A percentile compares a stretch with the other conserved stretches of the same genome.
Conservation (phyloP, 1,284 basidiomycete species). For the Irpex lacteus region DNA sequence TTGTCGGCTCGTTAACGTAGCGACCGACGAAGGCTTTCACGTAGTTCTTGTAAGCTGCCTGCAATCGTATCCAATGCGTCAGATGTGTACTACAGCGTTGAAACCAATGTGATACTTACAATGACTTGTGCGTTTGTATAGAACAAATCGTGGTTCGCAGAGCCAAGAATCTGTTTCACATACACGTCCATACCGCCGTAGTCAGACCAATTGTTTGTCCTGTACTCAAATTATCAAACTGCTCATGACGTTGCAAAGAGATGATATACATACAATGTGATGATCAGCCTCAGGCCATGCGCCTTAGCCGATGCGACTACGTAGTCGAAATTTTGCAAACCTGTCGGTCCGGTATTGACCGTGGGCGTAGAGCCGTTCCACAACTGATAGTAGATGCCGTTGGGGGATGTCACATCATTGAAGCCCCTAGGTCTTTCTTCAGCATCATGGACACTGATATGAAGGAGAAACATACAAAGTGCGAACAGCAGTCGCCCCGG, state of each 20-base stretch:
- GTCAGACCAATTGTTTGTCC: slow-evolving; percentile 61
- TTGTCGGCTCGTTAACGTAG: slow-evolving; percentile 39
- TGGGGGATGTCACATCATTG: slow-evolving; percentile 58
- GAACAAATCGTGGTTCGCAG: slow-evolving; percentile 38
- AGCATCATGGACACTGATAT: neutral
- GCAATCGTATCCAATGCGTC: no score
- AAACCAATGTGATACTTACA: slow-evolving; percentile 13
- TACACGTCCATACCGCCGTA: slow-evolving; percentile 52
- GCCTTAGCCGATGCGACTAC: slow-evolving; percentile 57
- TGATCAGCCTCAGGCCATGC: slow-evolving; percentile 57
- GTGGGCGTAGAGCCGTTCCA: slow-evolving; percentile 53
- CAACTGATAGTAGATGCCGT: slow-evolving; percentile 54
- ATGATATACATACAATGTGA: slow-evolving; percentile 42
- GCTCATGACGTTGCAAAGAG: no score
- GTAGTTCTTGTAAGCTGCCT: slow-evolving; percentile 41
- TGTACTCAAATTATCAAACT: slow-evolving; percentile 16
- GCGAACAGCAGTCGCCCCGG: slow-evolving; percentile 55
- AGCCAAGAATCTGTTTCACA: slow-evolving; percentile 34
- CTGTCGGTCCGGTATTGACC: slow-evolving; percentile 51
- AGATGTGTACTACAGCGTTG: no score
- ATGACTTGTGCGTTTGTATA: slow-evolving; percentile 38
- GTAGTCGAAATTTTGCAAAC: slow-evolving; percentile 53
- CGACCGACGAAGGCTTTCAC: slow-evolving; percentile 38
- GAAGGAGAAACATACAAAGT: slow-evolving; percentile 44
- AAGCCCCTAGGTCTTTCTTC: slow-evolving; percentile 45